These are phyloP conservation scores for Microstegium vimineum DNA, from an alignment of 176 grass and related monocot species.

Conservation along the genomic window DNA sequence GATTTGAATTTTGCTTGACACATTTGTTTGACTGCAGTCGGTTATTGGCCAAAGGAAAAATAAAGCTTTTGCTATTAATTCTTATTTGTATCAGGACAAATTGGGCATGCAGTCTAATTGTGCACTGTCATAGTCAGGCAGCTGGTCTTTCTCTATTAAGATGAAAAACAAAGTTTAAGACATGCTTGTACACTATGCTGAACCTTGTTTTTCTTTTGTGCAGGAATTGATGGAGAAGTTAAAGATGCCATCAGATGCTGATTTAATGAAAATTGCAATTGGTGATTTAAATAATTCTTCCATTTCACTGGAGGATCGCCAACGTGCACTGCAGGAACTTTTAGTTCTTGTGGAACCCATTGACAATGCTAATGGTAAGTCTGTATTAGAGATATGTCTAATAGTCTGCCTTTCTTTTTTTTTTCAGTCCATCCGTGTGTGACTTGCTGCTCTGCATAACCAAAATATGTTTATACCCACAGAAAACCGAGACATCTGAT, in stretches of 20 bases:
- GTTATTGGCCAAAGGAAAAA: not conserved
- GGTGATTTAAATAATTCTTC: slow-evolving; percentile 83
- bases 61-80: not conserved
- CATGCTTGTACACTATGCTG: not conserved
- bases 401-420: slow-evolving; percentile 14
- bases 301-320: slow-evolving; percentile 61
- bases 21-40: not conserved
- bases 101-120: not conserved
- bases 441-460: not conserved
- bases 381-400: too few relatives aligned
- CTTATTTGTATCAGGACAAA: not conserved
- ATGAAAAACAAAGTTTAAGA: not conserved
- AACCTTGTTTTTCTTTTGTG: slow-evolving; percentile 2
- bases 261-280: slow-evolving; percentile 91
- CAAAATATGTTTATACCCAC: not conserved
- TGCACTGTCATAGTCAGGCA: not conserved
- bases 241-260: slow-evolving; percentile 84
- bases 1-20: not conserved
- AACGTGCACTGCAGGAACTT: slow-evolving; percentile 73
- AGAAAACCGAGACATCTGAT: not conserved
- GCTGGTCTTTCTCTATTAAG: not conserved
- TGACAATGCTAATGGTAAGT: slow-evolving; percentile 83
- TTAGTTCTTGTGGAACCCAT: slow-evolving; percentile 85
- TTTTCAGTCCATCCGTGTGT: not conserved
- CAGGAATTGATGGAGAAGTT: slow-evolving; percentile 92